phyloP scores from a whole-genome alignment of 306 rosid genomes.

The Lathyrus aphaca region DNA sequence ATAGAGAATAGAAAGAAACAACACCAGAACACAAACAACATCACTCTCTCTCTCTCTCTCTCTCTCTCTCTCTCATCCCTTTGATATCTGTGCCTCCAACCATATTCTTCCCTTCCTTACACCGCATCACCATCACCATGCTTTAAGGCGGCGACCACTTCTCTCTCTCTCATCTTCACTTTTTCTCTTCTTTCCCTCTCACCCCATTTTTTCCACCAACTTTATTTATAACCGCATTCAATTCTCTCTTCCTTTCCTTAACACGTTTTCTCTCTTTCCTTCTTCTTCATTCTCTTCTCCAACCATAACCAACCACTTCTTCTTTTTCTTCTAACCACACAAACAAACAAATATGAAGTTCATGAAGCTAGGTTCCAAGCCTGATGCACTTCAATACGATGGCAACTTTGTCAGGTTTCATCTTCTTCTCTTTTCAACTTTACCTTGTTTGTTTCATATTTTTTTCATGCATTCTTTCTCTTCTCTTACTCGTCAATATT shows the following conservation, averaged over 20 bases:
- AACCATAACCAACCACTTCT: too few relatives aligned
- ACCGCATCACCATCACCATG: slow-evolving; percentile 34
- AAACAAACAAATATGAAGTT: slow-evolving; percentile 62
- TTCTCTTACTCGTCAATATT: slow-evolving; percentile 1
- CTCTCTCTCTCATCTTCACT: slow-evolving; percentile 26
- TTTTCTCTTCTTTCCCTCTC: background rate
- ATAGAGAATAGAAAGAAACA: background rate
- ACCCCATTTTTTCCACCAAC: background rate
- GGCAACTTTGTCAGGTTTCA: slow-evolving; percentile 69
- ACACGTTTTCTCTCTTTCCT: slow-evolving; percentile 37
- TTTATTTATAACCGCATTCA: background rate
- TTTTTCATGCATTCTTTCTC: background rate
- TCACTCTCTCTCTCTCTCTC: too few relatives aligned
- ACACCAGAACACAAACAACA: background rate
- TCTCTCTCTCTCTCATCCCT: background rate
- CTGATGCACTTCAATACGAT: slow-evolving; percentile 82
- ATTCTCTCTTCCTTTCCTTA: background rate
- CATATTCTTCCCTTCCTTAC: slow-evolving; percentile 58
- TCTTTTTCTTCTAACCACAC: too few relatives aligned
- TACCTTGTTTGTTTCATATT: background rate
- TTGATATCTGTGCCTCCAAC: slow-evolving; percentile 73
- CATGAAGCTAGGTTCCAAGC: slow-evolving; percentile 96
- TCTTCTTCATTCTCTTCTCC: background rate
- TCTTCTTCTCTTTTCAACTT: slow-evolving; percentile 7
- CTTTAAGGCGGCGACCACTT: slow-evolving; percentile 83